A percentile compares a stretch with the other conserved stretches of the same genome.
phyloP scores from a whole-genome alignment of 257 asterid genomes.

The Nicotiana tabacum region DNA sequence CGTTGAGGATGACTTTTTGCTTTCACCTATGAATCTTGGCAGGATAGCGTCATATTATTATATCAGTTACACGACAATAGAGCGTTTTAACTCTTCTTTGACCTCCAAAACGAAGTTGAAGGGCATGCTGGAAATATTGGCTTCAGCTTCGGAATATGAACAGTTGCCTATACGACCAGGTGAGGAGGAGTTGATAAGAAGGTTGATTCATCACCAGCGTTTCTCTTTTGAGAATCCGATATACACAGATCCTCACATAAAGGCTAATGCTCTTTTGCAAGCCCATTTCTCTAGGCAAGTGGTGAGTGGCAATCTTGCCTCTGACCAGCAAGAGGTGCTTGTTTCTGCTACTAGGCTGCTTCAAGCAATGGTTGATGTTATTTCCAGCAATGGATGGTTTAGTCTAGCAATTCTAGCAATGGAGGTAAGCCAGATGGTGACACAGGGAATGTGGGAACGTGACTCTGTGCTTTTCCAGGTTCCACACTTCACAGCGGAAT shows the following conservation, averaged over 20 bases:
- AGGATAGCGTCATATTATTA: conserved; percentile 41
- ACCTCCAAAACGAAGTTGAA: conserved; percentile 36
- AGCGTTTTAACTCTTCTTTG: conserved; percentile 38
- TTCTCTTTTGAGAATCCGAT: conserved; percentile 31
- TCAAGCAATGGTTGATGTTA: conserved; percentile 43
- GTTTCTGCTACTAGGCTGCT: conserved; percentile 30
- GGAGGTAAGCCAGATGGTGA: conserved; percentile 43
- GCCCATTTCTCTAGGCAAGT: conserved; percentile 37
- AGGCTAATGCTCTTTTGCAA: conserved; percentile 39
- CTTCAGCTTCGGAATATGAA: conserved; percentile 39
- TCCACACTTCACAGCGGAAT: conserved; percentile 36
- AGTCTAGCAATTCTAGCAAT: conserved; percentile 33
- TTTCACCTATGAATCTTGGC: conserved; percentile 36
- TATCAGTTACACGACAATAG: conserved; percentile 40
- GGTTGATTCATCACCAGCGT: conserved; percentile 35
- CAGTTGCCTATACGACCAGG: conserved; percentile 36
- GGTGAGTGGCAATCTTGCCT: conserved; percentile 28
- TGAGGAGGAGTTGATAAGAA: conserved; percentile 37
- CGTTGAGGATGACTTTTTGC: conserved; percentile 27
- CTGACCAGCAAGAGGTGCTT: conserved; percentile 34
- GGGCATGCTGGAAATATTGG: conserved; percentile 34
- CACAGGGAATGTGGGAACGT: conserved; percentile 41
- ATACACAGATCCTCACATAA: conserved; percentile 32
- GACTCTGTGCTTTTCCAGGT: conserved; percentile 37
- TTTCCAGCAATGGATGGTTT: conserved; percentile 40